These are phyloP conservation scores for Geoglossum glabrum DNA, from an alignment of 495 filamentous ascomycete genomes.

Conservation along the genomic window DNA sequence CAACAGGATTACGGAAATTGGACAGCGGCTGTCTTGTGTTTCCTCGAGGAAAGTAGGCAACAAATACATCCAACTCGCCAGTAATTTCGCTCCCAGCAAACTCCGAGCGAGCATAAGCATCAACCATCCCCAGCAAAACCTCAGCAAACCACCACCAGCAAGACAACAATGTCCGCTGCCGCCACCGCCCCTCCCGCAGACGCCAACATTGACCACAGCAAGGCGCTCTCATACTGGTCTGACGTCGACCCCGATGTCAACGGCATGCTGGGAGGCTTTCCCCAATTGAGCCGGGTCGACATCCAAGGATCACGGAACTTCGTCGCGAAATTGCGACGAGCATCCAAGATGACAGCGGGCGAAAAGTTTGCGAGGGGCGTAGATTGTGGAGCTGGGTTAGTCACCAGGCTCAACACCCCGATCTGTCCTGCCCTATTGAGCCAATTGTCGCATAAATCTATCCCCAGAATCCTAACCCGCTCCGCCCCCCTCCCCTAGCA, in stretches of 20 bases:
- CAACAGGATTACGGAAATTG: too few relatives aligned
- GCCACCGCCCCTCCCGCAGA: slow-evolving; percentile 14
- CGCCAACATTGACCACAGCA: slow-evolving; percentile 26
- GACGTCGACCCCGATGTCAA: slow-evolving; percentile 44
- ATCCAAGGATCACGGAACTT: slow-evolving; percentile 59
- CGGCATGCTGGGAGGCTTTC: slow-evolving; percentile 74
- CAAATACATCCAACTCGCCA: too few relatives aligned
- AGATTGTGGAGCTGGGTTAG: slow-evolving; percentile 37
- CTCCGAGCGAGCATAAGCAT: too few relatives aligned
- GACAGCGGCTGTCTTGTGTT: too few relatives aligned
- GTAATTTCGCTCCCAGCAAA: too few relatives aligned
- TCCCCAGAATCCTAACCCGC: not conserved
- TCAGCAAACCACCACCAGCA: not conserved
- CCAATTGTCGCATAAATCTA: not conserved
- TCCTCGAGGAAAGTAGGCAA: too few relatives aligned
- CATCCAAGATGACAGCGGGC: not conserved
- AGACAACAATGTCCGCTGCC: not conserved
- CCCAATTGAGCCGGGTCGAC: slow-evolving; percentile 53
- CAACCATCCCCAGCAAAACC: too few relatives aligned
- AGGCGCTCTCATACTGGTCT: slow-evolving; percentile 54
- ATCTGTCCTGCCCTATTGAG: too few relatives aligned
- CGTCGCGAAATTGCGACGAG: slow-evolving; percentile 48
- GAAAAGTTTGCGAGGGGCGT: slow-evolving; percentile 17
- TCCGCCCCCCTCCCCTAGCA: slow-evolving; percentile 7
- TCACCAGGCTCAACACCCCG: not conserved